Evolutionary conservation across 2,329 filamentous ascomycete genomes (phyloP).

Genomic region (Pleoardoris graminearum): DNA sequence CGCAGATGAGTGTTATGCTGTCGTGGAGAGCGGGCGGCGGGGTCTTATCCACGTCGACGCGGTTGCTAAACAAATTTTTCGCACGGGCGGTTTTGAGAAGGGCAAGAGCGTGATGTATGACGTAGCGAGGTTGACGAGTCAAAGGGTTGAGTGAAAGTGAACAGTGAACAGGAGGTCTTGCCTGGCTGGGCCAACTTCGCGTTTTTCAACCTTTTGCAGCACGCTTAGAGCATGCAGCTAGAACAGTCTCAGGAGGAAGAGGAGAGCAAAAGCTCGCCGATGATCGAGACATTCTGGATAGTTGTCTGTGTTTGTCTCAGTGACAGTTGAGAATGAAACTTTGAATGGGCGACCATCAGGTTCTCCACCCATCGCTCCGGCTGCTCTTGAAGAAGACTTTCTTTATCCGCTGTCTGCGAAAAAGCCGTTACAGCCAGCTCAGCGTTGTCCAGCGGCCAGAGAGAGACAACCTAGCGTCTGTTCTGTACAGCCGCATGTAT

Average conservation of each 20-base stretch:
- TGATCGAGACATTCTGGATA: neutral
- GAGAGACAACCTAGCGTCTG: too few species aligned
- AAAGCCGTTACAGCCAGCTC: too few species aligned
- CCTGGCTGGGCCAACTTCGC: neutral
- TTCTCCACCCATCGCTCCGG: neutral
- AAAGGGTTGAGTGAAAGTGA: neutral
- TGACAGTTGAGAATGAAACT: neutral
- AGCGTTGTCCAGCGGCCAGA: too few species aligned
- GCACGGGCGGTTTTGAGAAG: neutral
- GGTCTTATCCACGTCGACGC: neutral
- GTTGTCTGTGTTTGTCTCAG: slow-evolving; percentile 2
- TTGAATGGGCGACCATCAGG: neutral
- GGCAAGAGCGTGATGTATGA: neutral
- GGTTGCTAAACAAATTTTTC: neutral
- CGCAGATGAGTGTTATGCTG: neutral
- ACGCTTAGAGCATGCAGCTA: neutral
- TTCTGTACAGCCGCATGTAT: too few species aligned
- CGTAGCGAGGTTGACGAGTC: neutral
- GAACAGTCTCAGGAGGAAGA: neutral
- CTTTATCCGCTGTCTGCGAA: too few species aligned
- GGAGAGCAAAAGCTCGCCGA: neutral
- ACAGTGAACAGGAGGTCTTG: neutral
- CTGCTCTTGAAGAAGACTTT: neutral
- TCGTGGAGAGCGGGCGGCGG: neutral
- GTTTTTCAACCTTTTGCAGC: neutral